Conservation (phyloP, 169 alveolate species). For the Perkinsus olseni region DNA sequence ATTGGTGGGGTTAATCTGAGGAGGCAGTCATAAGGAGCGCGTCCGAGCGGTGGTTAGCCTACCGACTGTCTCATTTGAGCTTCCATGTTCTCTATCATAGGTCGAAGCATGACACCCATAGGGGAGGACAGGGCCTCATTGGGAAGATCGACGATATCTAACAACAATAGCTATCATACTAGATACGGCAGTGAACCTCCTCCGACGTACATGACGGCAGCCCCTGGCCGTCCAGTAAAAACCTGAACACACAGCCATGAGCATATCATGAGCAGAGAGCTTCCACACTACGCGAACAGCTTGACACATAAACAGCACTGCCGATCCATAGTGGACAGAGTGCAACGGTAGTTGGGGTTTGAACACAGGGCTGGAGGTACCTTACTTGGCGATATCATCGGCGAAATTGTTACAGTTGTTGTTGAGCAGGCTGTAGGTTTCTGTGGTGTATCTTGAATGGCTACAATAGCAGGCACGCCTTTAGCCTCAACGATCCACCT, state of each 20-base stretch:
- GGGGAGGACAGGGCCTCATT: conserved; percentile 70
- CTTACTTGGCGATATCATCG: conserved; percentile 50
- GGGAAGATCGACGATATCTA: conserved; percentile 65
- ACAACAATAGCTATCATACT: conserved; percentile 25
- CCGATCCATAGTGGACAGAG: no score
- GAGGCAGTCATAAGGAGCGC: background rate
- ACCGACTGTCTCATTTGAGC: conserved; percentile 18
- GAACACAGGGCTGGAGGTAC: no score
- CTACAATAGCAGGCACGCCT: background rate
- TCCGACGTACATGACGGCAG: background rate
- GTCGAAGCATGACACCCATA: conserved; percentile 74
- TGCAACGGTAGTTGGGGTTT: no score
- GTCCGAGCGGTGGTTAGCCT: background rate
- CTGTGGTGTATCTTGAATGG: conserved; percentile 44
- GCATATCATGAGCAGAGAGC: no score
- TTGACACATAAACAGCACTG: no score
- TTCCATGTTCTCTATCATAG: conserved; percentile 47
- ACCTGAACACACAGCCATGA: conserved; percentile 18
- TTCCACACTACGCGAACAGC: conserved; percentile 32
- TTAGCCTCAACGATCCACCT: conserved; percentile 19
- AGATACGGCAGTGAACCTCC: conserved; percentile 25
- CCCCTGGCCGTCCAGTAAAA: conserved; percentile 45
- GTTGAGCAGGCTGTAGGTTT: conserved; percentile 62
- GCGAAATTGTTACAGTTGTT: conserved; percentile 82
- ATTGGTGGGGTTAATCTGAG: background rate